These are phyloP conservation scores for sunflower (Helianthus annuus) DNA, from an alignment of 129 eudicot genomes.

Conservation along the genomic window DNA sequence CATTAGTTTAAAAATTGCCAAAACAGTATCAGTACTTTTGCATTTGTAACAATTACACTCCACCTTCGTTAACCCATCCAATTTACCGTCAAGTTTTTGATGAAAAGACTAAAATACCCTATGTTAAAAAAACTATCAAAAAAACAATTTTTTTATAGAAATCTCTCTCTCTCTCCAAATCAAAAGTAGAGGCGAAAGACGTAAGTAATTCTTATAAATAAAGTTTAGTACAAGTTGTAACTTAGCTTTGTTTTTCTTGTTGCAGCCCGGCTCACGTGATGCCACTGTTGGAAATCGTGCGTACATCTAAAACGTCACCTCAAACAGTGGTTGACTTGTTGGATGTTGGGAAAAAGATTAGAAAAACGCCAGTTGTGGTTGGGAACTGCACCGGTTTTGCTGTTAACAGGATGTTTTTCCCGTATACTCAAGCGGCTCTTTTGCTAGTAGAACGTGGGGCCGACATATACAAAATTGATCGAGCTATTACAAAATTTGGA, in stretches of 20 bases:
- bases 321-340: conserved; percentile 82
- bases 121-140: no score
- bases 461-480: conserved; percentile 78
- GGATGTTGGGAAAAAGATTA: conserved; percentile 89
- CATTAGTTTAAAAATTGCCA: no score
- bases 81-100: no score
- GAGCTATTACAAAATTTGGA: conserved; percentile 87
- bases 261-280: conserved; percentile 97
- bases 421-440: conserved; percentile 94
- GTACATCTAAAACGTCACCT: conserved; percentile 81
- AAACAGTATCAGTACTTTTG: no score
- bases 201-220: no score
- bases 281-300: conserved; percentile 97
- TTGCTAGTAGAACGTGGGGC: conserved; percentile 93
- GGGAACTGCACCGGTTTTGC: conserved; percentile 99
- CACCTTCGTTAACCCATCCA: no score
- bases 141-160: no score
- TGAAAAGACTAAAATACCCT: no score
- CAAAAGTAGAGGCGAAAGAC: no score
- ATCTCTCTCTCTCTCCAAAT: no score
- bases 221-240: not conserved
- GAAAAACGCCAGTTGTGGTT: conserved; percentile 90
- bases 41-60: no score
- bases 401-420: conserved; percentile 94
- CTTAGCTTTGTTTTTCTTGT: not conserved